Conservation (phyloP, 2,329 filamentous ascomycete genomes). For the Stagonosporopsis tanaceti region DNA sequence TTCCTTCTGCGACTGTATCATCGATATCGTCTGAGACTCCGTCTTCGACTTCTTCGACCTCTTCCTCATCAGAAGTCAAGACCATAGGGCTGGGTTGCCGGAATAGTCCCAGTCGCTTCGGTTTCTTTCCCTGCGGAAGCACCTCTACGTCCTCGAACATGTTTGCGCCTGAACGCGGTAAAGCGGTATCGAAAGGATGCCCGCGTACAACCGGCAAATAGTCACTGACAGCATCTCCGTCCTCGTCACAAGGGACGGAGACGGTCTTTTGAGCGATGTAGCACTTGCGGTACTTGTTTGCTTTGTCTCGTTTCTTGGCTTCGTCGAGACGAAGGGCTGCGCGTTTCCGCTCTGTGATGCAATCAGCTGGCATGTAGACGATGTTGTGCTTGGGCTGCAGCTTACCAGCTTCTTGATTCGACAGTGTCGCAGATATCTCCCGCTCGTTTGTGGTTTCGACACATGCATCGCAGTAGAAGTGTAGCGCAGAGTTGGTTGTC, state of each 20-base stretch:
- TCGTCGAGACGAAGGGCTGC: background rate
- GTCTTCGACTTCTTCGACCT: background rate
- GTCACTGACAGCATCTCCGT: background rate
- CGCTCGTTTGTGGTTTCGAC: background rate
- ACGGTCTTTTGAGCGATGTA: constrained; percentile 22
- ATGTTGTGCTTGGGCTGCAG: too few relatives aligned
- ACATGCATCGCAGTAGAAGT: constrained; percentile 8
- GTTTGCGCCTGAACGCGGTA: constrained; percentile 21
- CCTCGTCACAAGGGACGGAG: constrained; percentile 15
- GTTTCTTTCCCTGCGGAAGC: background rate
- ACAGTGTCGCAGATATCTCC: background rate
- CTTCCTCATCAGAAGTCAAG: background rate
- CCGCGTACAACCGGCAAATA: background rate
- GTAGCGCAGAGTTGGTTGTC: background rate
- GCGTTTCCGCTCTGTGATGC: background rate
- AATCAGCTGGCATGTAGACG: background rate
- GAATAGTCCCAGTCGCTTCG: background rate
- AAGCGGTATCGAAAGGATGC: constrained; percentile 19
- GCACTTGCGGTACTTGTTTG: constrained; percentile 17
- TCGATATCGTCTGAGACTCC: background rate
- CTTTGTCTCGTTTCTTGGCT: constrained; percentile 9
- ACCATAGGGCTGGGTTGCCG: background rate
- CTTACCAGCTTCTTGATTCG: background rate
- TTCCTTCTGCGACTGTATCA: background rate
- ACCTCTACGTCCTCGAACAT: constrained; percentile 25